Percentiles rank a stretch among this genome's conserved stretches.
Evolutionary conservation across 129 eudicot genomes (phyloP).

Genomic region (Scalesia atractyloides): DNA sequence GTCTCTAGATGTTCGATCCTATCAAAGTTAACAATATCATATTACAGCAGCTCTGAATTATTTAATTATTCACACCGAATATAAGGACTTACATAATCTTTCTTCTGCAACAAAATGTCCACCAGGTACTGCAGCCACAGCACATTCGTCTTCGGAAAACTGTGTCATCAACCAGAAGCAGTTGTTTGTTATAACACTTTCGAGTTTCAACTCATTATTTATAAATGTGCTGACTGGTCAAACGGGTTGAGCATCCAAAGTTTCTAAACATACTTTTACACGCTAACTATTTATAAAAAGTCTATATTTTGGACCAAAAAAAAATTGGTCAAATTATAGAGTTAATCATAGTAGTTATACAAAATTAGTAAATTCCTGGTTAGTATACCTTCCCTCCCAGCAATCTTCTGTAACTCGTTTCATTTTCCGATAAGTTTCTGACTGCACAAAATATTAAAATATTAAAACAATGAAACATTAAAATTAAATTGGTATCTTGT

Average conservation of each 20-base stretch:
- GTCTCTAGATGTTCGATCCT: constrained; percentile 74
- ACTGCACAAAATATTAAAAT: constrained; percentile 46
- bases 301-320: background rate
- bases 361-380: background rate
- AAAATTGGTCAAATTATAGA: background rate
- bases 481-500: background rate
- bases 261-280: background rate
- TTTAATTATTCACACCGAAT: background rate
- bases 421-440: constrained; percentile 87
- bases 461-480: background rate
- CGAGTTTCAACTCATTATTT: background rate
- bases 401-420: constrained; percentile 69
- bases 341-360: background rate
- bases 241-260: background rate
- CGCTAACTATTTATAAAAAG: background rate
- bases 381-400: constrained; percentile 84
- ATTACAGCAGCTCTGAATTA: background rate
- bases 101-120: constrained; percentile 77
- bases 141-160: constrained; percentile 95
- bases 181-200: background rate
- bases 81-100: constrained; percentile 69
- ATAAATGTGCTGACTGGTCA: background rate
- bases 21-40: background rate
- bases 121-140: constrained; percentile 93
- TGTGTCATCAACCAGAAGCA: constrained; percentile 37